Evolutionary conservation across 2,329 filamentous ascomycete genomes (phyloP).

Genomic region (Podosphaera xanthii): DNA sequence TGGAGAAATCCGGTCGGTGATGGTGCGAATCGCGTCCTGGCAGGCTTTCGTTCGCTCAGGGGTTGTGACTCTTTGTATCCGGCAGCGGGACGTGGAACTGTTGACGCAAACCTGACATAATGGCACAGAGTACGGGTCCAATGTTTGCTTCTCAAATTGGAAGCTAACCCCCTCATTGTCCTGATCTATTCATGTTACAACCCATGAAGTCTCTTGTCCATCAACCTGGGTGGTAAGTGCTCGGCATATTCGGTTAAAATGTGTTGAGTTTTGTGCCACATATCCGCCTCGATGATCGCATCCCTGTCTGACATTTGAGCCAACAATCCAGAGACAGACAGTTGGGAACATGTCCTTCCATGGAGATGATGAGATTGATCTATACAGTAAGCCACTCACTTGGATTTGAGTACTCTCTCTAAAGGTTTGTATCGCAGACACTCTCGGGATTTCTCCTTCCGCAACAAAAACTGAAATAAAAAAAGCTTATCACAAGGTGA

Average conservation of each 20-base stretch:
- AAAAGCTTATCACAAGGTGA: conserved; percentile 86
- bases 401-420: not conserved
- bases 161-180: not conserved
- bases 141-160: not conserved
- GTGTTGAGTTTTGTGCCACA: not conserved
- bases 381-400: conserved; percentile 28
- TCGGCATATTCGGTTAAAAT: not conserved
- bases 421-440: conserved; percentile 27
- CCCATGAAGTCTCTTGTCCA: not conserved
- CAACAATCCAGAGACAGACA: not conserved
- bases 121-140: not conserved
- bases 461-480: conserved; percentile 68
- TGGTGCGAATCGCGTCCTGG: conserved; percentile 73
- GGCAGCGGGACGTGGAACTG: conserved; percentile 2
- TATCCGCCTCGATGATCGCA: not conserved
- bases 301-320: not conserved
- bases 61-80: not conserved
- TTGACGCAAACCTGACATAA: not conserved
- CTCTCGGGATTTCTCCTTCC: conserved; percentile 51
- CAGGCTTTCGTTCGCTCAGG: conserved; percentile 27
- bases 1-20: conserved; percentile 90
- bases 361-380: conserved; percentile 25
- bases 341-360: conserved; percentile 13
- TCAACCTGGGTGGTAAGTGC: not conserved
- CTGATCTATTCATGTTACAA: not conserved